phyloP scores from a whole-genome alignment of 768 basidiomycete species.

The Dictyophora rubrovolvata region DNA sequence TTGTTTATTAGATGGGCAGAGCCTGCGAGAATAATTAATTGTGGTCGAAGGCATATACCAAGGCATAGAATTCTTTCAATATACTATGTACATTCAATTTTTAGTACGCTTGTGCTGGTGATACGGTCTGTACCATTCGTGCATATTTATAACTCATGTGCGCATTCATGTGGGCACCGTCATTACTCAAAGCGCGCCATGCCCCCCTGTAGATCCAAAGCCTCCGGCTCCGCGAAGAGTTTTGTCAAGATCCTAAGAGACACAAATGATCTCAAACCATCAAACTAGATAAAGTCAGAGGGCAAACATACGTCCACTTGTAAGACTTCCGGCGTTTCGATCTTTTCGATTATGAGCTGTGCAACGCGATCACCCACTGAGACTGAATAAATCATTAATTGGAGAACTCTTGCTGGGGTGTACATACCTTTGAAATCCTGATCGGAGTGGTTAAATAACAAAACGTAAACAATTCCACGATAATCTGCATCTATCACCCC shows the following conservation, averaged over 20 bases:
- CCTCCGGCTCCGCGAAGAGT: constrained; percentile 79
- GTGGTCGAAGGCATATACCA: no score
- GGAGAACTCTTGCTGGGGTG: not conserved
- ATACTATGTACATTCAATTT: no score
- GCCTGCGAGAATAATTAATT: no score
- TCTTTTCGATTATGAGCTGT: constrained; percentile 87
- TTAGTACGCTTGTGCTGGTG: no score
- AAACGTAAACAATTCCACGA: constrained; percentile 79
- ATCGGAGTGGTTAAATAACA: constrained; percentile 89
- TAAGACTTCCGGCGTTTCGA: constrained; percentile 72
- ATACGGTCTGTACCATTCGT: no score
- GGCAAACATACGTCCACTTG: constrained; percentile 66
- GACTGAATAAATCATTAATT: constrained; percentile 40
- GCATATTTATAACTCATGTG: not conserved
- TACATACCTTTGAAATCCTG: constrained; percentile 71
- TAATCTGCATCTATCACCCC: constrained; percentile 98
- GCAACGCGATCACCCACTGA: constrained; percentile 92
- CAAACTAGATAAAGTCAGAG: not conserved
- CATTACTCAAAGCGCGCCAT: constrained; percentile 32
- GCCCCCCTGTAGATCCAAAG: constrained; percentile 94
- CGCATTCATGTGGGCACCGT: not conserved
- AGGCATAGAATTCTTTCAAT: no score
- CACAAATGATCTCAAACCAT: not conserved
- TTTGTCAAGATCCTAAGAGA: constrained; percentile 62
- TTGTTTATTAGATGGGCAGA: no score